Evolutionary conservation across 495 filamentous ascomycete species (phyloP).

Genomic region (Articulospora tetracladia): DNA sequence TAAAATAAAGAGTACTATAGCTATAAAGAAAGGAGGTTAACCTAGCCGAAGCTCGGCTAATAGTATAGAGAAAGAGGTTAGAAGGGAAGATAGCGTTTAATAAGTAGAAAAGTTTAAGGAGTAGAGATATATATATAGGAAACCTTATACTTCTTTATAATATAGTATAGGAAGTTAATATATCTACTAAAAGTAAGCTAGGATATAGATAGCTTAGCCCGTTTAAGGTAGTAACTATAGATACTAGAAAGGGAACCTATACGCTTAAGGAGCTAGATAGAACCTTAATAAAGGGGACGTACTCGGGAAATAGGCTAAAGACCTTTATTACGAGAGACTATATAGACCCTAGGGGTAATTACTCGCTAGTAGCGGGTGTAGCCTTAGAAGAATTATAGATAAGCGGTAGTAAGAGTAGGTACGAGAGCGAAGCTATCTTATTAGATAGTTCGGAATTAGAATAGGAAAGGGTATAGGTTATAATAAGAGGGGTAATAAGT

Average conservation of each 20-base stretch:
- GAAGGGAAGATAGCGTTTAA: background rate
- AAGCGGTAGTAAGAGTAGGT: too few relatives aligned
- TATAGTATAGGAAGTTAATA: background rate
- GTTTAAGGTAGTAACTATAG: background rate
- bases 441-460: too few relatives aligned
- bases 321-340: background rate
- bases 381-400: background rate
- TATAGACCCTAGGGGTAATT: background rate
- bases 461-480: too few relatives aligned
- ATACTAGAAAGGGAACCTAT: background rate
- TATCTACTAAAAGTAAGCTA: background rate
- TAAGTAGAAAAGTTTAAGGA: background rate
- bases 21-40: background rate
- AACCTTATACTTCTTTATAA: background rate
- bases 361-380: background rate
- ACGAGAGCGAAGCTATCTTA: too few relatives aligned
- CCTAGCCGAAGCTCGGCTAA: background rate
- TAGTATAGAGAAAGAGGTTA: background rate
- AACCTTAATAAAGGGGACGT: background rate
- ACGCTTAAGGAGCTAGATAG: too few relatives aligned
- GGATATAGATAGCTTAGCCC: background rate
- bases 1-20: background rate
- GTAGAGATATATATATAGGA: background rate
- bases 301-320: background rate
- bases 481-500: too few relatives aligned